Conservation (phyloP, 2,329 filamentous ascomycete species). For the Phoma sp. region DNA sequence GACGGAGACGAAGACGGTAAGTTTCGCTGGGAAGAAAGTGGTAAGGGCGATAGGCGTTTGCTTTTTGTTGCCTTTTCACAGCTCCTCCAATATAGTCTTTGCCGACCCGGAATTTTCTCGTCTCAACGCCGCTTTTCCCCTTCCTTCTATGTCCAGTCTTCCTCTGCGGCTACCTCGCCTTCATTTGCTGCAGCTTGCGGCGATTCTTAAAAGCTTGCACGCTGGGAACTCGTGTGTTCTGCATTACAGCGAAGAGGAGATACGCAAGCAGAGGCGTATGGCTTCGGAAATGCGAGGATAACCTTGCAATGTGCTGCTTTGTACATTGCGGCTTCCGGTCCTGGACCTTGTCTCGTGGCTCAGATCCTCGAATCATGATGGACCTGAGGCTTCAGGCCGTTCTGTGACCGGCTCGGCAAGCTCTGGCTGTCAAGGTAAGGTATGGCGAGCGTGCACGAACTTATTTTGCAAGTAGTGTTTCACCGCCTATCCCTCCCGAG, state of each 20-base stretch:
- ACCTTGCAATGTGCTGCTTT: not conserved
- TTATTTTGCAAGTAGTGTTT: slow-evolving; percentile 14
- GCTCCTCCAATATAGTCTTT: not conserved
- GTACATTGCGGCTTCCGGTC: not conserved
- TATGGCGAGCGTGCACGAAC: slow-evolving; percentile 19
- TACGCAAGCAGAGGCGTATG: not conserved
- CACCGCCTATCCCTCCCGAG: slow-evolving; percentile 9
- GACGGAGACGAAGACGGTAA: not conserved
- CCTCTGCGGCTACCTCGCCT: not conserved
- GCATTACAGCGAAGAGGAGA: not conserved
- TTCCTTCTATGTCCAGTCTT: slow-evolving; percentile 6
- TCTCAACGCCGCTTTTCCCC: not conserved
- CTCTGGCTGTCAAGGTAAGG: slow-evolving; percentile 8
- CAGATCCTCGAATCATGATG: not conserved
- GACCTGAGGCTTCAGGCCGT: slow-evolving; percentile 1
- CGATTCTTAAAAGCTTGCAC: not conserved
- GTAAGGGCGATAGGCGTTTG: not conserved
- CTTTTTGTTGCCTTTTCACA: not conserved
- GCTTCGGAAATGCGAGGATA: not conserved
- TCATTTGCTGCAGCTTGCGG: not conserved
- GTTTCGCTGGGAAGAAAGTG: not conserved
- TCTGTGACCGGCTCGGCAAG: slow-evolving; percentile 8
- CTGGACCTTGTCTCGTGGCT: slow-evolving; percentile 1
- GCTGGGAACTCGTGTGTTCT: not conserved
- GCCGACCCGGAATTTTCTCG: not conserved